Conservation (phyloP, 1,284 basidiomycete species). For the Rhodotorula sp. region DNA sequence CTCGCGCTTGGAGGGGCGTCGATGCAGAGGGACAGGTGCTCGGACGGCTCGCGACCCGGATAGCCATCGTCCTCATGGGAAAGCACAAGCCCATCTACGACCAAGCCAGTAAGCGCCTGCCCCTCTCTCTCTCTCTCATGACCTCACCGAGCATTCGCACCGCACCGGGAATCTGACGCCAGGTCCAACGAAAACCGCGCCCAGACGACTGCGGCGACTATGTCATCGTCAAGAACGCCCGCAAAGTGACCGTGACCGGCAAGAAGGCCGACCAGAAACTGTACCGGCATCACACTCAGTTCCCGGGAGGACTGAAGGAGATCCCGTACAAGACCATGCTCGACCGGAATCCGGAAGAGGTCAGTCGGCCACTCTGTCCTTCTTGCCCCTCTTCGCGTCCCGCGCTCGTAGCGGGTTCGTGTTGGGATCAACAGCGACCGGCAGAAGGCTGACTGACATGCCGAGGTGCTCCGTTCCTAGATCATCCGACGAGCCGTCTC, state of each 20-base stretch:
- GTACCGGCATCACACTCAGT: slow-evolving; percentile 89
- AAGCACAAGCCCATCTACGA: slow-evolving; percentile 99
- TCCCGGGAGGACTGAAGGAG: slow-evolving; percentile 89
- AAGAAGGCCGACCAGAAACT: slow-evolving; percentile 82
- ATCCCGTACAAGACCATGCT: slow-evolving; percentile 78
- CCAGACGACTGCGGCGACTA: slow-evolving; percentile 98
- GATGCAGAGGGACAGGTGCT: slow-evolving; percentile 85
- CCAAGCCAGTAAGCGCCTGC: slow-evolving; percentile 64
- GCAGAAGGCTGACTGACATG: too few species aligned
- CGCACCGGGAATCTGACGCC: too few species aligned
- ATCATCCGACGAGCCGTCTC: slow-evolving; percentile 93
- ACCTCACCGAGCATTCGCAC: too few species aligned
- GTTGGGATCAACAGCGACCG: too few species aligned
- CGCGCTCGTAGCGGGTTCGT: not conserved
- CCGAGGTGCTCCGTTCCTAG: slow-evolving; percentile 53
- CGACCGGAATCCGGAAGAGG: slow-evolving; percentile 84
- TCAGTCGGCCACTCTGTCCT: slow-evolving; percentile 53
- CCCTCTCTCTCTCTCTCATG: too few species aligned
- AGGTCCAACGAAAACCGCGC: too few species aligned
- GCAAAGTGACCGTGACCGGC: slow-evolving; percentile 81
- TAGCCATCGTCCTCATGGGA: slow-evolving; percentile 94
- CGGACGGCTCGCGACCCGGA: slow-evolving; percentile 88
- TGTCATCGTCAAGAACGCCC: slow-evolving; percentile 89
- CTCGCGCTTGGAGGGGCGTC: slow-evolving; percentile 92
- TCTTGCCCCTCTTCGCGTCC: not conserved